Evolutionary conservation across 2,329 filamentous ascomycete genomes (phyloP), one percentile per base, ranked within the genome.

Genomic region (Triangularia verruculosa): DNA sequence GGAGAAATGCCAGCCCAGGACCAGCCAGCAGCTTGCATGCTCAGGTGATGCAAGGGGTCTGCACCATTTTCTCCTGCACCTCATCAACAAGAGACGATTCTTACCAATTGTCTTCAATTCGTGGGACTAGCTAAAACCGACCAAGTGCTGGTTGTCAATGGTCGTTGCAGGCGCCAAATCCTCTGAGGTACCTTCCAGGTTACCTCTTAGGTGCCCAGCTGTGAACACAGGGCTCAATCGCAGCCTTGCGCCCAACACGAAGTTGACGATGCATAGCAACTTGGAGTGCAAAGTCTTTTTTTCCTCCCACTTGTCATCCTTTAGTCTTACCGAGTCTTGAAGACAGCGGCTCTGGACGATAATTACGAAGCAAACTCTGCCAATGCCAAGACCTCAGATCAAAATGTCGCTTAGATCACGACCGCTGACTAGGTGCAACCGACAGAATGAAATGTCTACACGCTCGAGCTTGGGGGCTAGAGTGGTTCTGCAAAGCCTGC

Each of bases 41-140:
- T 52, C 39, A 43, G 57, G 57, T 59, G 39, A 59, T 59, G 57
- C 57, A 59, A 59, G 57, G 57, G 57, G 57, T 28, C 24, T 52
- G 57, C 57, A 30, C 20, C 39, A n/a, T 59, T 25, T 15, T 22
- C 11, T 6, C 17, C 15, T 53, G 47, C 47, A 53, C 13, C 47
- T 53, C 47, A 53, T 15, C 20, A 53, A 20, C 20, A 53, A 53
- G 47, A 53, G 34, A 39, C 13, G 13, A n/a, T 17, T 47, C 7
- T 47, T 47, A 20, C 39, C 39, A 47, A 47, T 47, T 47, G 39
- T 47, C 39, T 47, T 47, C 39, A 12, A 20, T 47, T 20, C n/a
- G 2, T 2, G 39, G 7, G n/a, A 20, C 39, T 9, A 20, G n/a
- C 7, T 47, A 6, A 47, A 20, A 47, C 39, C n/a, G 6, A 17